phyloP scores from a whole-genome alignment of 352 stramenopile species.

The Thalassiosira mediterranea region DNA sequence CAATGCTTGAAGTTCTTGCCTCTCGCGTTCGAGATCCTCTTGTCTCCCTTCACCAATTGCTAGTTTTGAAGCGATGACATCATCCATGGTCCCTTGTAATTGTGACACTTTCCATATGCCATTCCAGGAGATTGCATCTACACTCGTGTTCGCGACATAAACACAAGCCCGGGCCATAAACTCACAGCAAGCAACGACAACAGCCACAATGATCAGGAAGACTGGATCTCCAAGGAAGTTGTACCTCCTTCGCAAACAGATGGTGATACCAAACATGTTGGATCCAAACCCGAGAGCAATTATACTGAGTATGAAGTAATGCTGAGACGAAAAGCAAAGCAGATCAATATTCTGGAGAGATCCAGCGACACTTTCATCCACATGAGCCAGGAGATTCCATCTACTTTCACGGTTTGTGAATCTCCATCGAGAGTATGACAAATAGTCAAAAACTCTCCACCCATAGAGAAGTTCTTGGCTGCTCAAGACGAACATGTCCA shows the following conservation, averaged over 20 bases:
- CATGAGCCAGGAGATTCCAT: slow-evolving; percentile 89
- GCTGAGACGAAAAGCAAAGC: slow-evolving; percentile 93
- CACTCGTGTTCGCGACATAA: slow-evolving; percentile 84
- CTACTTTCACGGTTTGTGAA: slow-evolving; percentile 92
- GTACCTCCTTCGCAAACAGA: slow-evolving; percentile 93
- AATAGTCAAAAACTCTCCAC: slow-evolving; percentile 97
- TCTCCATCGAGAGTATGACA: slow-evolving; percentile 94
- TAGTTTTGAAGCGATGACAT: slow-evolving; percentile 94
- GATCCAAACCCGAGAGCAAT: slow-evolving; percentile 84
- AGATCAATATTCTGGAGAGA: slow-evolving; percentile 93
- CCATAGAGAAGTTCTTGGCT: slow-evolving; percentile 94
- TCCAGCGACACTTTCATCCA: slow-evolving; percentile 92
- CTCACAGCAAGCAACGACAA: slow-evolving; percentile 87
- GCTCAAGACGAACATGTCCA: slow-evolving; percentile 94
- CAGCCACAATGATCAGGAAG: slow-evolving; percentile 88
- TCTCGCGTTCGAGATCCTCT: slow-evolving; percentile 93
- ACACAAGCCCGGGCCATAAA: slow-evolving; percentile 78
- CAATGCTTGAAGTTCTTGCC: slow-evolving; percentile 93
- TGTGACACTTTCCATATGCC: slow-evolving; percentile 92
- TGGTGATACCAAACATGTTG: slow-evolving; percentile 92
- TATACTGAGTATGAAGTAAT: slow-evolving; percentile 91
- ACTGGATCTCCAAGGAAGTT: slow-evolving; percentile 92
- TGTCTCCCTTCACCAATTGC: slow-evolving; percentile 92
- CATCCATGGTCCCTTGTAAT: slow-evolving; percentile 93
- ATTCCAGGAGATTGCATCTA: slow-evolving; percentile 74